A percentile compares a stretch with the other conserved stretches of the same genome.
Evolutionary conservation across 495 filamentous ascomycete genomes (phyloP).

Genomic region (Massariosphaeria phaeospora): DNA sequence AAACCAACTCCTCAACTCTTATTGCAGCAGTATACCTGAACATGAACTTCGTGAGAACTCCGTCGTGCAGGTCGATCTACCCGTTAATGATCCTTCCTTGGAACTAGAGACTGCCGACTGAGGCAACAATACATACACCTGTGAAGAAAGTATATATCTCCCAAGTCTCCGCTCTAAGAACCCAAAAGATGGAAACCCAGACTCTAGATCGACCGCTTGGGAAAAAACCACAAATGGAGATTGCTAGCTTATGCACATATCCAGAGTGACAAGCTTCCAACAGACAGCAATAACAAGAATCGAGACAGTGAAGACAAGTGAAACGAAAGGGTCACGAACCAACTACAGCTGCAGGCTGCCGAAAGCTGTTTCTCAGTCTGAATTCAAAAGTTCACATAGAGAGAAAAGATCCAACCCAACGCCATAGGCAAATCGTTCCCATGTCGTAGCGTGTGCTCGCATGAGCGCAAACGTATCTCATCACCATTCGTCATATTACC

Average conservation of each 20-base stretch:
- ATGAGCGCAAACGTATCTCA: constrained; percentile 8
- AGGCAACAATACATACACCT: not conserved
- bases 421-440: constrained; percentile 1
- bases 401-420: constrained; percentile 1
- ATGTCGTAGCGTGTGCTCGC: constrained; percentile 3
- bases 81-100: no score
- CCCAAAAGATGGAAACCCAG: not conserved
- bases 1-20: no score
- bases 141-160: not conserved
- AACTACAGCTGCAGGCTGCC: not conserved
- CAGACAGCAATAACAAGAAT: not conserved
- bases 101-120: not conserved
- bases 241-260: not conserved
- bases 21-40: no score
- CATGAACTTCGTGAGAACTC: no score
- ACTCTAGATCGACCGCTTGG: not conserved
- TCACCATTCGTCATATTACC: constrained; percentile 14
- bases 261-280: not conserved
- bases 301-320: not conserved
- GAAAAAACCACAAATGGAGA: not conserved
- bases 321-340: not conserved
- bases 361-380: not conserved
- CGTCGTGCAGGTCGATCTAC: no score
- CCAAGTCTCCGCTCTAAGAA: not conserved
- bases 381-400: not conserved